These are phyloP conservation scores for Aquilaria yunnanensis DNA, from an alignment of 345 rosid species.

Conservation along the genomic window DNA sequence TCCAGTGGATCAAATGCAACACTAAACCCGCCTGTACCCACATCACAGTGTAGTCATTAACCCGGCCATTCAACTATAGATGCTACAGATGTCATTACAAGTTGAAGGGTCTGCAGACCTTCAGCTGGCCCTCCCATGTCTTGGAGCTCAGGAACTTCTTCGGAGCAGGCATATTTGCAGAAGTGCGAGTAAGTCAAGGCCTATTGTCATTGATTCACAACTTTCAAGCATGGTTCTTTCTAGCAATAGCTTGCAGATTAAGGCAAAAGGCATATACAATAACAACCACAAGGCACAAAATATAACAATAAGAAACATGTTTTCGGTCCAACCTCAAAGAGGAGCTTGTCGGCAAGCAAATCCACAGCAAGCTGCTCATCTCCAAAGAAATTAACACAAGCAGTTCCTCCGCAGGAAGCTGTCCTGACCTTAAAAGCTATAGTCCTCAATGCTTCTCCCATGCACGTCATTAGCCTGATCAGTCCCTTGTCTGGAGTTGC, in stretches of 20 bases:
- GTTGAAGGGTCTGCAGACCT: constrained; percentile 37
- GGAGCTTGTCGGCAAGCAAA: constrained; percentile 89
- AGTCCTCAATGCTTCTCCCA: constrained; percentile 96
- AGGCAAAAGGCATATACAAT: neutral
- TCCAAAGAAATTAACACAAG: constrained; percentile 88
- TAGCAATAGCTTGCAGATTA: neutral
- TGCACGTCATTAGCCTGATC: constrained; percentile 65
- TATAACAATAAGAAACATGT: neutral
- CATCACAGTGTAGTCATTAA: neutral
- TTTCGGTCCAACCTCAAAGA: constrained; percentile 57
- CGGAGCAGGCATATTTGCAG: constrained; percentile 97
- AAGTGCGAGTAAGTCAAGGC: constrained; percentile 84
- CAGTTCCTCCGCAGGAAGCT: constrained; percentile 97
- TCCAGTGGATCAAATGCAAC: constrained; percentile 92
- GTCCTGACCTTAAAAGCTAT: constrained; percentile 90
- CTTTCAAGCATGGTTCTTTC: neutral
- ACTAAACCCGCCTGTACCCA: constrained; percentile 70
- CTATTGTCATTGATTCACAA: constrained; percentile 22
- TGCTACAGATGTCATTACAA: neutral
- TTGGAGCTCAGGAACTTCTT: constrained; percentile 92
- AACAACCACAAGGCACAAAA: neutral
- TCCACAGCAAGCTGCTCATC: constrained; percentile 99
- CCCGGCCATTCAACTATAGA: neutral
- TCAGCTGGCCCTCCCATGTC: constrained; percentile 97
- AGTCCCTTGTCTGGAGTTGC: constrained; percentile 83